These are phyloP conservation scores for Camptophora hylomeconis DNA, from an alignment of 2,329 filamentous ascomycete genomes.

Conservation along the genomic window DNA sequence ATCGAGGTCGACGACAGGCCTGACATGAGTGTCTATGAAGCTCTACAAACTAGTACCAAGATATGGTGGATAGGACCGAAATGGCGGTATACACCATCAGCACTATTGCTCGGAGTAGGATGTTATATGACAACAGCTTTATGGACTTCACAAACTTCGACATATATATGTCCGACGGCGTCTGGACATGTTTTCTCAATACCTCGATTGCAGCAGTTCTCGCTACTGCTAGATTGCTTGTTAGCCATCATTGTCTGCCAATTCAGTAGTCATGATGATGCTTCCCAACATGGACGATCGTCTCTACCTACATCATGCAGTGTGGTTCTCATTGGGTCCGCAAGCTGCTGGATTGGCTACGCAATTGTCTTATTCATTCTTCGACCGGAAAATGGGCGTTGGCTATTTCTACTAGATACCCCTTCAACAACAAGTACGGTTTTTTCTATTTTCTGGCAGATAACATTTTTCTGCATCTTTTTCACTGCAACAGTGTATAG, in stretches of 20 bases:
- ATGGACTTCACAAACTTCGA: slow-evolving; percentile 27
- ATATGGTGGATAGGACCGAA: slow-evolving; percentile 22
- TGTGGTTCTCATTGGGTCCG: slow-evolving; percentile 14
- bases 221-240: slow-evolving; percentile 27
- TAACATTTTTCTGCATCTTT: slow-evolving; percentile 22
- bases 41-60: slow-evolving; percentile 22
- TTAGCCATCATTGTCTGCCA: slow-evolving; percentile 23
- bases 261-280: no score
- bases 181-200: slow-evolving; percentile 23
- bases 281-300: no score
- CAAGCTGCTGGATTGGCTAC: slow-evolving; percentile 24
- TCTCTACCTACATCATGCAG: slow-evolving; percentile 8
- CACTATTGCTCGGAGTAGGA: slow-evolving; percentile 25
- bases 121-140: slow-evolving; percentile 25
- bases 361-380: slow-evolving; percentile 23
- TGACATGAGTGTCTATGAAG: slow-evolving; percentile 10
- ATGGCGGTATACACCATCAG: slow-evolving; percentile 26
- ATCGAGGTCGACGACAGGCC: slow-evolving; percentile 9
- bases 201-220: slow-evolving; percentile 25
- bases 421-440: slow-evolving; percentile 20
- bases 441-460: slow-evolving; percentile 26
- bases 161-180: slow-evolving; percentile 36
- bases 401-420: slow-evolving; percentile 25
- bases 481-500: slow-evolving; percentile 26
- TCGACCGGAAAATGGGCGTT: slow-evolving; percentile 25